Conservation (phyloP, 768 basidiomycete genomes). For the Russula abietina region DNA sequence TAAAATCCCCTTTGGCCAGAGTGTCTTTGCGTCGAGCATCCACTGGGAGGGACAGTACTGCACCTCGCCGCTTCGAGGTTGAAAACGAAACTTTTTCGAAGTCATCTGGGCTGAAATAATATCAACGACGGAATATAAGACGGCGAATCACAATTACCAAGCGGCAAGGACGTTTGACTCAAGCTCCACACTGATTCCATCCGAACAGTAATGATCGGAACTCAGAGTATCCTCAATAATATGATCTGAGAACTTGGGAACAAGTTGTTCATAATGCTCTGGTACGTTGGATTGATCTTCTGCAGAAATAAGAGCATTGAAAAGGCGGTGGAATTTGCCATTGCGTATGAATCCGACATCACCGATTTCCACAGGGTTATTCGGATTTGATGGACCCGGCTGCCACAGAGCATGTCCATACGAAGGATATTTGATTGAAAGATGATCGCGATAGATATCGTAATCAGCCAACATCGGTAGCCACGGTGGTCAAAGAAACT, state of each 20-base stretch:
- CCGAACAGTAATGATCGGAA: background rate
- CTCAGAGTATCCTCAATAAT: background rate
- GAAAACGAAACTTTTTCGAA: no score
- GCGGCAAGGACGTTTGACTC: background rate
- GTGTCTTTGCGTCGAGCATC: background rate
- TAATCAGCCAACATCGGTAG: no score
- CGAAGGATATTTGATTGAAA: background rate
- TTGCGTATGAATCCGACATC: slow-evolving; percentile 11
- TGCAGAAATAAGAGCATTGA: slow-evolving; percentile 14
- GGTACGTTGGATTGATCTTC: slow-evolving; percentile 7
- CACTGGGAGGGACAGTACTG: slow-evolving; percentile 5
- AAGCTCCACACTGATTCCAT: background rate
- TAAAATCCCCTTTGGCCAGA: background rate
- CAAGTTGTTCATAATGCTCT: background rate
- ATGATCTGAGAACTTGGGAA: background rate
- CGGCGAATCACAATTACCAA: background rate
- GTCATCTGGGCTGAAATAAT: no score
- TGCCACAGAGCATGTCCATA: slow-evolving; percentile 21
- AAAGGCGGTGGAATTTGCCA: slow-evolving; percentile 24
- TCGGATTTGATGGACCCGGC: slow-evolving; percentile 5
- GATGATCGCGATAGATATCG: background rate
- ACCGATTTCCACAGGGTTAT: background rate
- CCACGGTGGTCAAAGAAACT: no score
- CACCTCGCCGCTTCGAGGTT: background rate
- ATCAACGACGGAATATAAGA: no score